A percentile compares a stretch with the other conserved stretches of the same genome.
Evolutionary conservation across 306 rosid species (phyloP).

Genomic region (Vigna hirtella): DNA sequence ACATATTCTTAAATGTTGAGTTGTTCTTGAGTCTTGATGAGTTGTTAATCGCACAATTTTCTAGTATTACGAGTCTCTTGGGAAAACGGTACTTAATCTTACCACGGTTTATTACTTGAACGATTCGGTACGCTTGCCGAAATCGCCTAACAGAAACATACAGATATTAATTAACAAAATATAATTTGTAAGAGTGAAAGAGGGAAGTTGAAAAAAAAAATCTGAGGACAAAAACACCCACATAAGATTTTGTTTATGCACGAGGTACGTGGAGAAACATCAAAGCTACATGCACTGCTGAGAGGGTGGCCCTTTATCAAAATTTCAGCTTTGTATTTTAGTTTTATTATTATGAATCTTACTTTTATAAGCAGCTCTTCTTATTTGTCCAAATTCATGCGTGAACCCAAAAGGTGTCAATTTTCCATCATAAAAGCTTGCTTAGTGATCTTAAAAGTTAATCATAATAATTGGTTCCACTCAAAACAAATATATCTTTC

Average conservation of each 20-base stretch:
- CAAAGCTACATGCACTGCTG: constrained; percentile 5
- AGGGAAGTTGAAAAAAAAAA: not conserved
- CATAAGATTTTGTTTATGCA: no score
- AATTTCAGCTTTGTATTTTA: not conserved
- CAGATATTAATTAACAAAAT: no score
- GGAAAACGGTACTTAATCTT: no score
- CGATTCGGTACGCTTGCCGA: no score
- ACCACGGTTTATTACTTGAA: no score
- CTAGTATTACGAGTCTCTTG: no score
- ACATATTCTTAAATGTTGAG: no score
- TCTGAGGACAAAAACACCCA: no score
- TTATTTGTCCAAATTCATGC: constrained; percentile 35
- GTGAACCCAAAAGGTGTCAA: constrained; percentile 34
- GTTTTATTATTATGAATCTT: not conserved
- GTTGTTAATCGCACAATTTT: no score
- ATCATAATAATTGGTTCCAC: not conserved
- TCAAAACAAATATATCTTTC: not conserved
- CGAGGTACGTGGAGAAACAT: constrained; percentile 43
- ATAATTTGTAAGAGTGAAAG: not conserved
- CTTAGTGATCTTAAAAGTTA: constrained; percentile 17
- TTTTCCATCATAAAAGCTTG: constrained; percentile 36
- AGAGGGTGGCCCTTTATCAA: constrained; percentile 33
- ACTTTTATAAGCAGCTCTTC: constrained; percentile 32
- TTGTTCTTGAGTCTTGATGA: no score
- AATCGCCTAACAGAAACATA: no score